These are phyloP conservation scores for Durotheca rogersii DNA, from an alignment of 495 filamentous ascomycete genomes.

Conservation along the genomic window DNA sequence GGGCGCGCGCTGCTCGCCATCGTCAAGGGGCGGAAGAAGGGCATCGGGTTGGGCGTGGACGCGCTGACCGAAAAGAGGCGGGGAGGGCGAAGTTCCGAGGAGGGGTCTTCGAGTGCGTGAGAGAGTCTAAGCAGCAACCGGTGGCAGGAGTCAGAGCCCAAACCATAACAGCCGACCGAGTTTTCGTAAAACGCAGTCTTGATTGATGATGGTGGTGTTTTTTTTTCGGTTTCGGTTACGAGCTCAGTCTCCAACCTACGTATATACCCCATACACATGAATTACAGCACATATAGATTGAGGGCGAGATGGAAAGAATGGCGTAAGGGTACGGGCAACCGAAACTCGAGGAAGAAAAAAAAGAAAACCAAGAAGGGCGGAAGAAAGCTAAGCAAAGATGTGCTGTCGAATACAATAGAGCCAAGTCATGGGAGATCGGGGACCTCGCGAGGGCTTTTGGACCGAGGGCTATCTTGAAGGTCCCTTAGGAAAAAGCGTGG, in stretches of 20 bases:
- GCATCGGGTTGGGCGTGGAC: conserved; percentile 60
- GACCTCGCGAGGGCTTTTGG: not conserved
- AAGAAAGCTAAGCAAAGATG: conserved; percentile 3
- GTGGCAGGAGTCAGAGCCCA: too few relatives aligned
- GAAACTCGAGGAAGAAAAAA: not conserved
- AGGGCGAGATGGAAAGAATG: conserved; percentile 5
- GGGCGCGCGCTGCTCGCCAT: conserved; percentile 72
- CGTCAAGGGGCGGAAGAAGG: conserved; percentile 63
- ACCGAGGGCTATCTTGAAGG: too few relatives aligned
- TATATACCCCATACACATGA: too few relatives aligned
- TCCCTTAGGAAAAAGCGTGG: too few relatives aligned
- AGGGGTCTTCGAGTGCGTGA: too few relatives aligned
- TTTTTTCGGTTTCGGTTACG: too few relatives aligned
- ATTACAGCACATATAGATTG: conserved; percentile 9
- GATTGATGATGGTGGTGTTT: too few relatives aligned
- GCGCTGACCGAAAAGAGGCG: too few relatives aligned
- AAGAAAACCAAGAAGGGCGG: not conserved
- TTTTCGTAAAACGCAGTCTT: not conserved
- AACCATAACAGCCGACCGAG: not conserved
- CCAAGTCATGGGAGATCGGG: not conserved
- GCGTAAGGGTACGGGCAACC: conserved; percentile 27
- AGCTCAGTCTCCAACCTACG: too few relatives aligned
- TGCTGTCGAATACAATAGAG: conserved; percentile 10
- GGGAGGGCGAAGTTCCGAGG: not conserved
- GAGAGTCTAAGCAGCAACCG: too few relatives aligned